Evolutionary conservation across 345 rosid genomes (phyloP).

Genomic region (Carallia pectinifolia): DNA sequence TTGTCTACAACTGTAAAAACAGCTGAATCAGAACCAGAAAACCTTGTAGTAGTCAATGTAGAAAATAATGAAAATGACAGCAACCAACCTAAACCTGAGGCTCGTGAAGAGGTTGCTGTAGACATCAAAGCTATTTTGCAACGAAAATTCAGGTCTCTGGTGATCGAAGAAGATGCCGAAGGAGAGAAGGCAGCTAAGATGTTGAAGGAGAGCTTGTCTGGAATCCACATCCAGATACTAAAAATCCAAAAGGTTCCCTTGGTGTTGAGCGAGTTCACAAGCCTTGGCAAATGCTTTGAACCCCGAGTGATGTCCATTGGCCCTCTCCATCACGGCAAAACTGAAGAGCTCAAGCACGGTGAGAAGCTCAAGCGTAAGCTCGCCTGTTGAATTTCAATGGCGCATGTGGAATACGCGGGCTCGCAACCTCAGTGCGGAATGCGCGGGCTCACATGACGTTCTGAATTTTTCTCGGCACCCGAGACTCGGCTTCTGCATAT

Average conservation of each 20-base stretch:
- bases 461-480: no score
- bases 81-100: no score
- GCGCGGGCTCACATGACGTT: no score
- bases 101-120: not conserved
- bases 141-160: not conserved
- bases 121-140: not conserved
- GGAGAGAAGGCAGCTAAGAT: not conserved
- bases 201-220: no score
- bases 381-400: not conserved
- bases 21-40: no score
- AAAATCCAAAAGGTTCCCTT: conserved; percentile 8
- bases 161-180: not conserved
- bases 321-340: conserved; percentile 22
- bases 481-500: no score
- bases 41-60: no score
- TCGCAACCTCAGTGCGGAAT: no score
- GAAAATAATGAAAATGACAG: no score
- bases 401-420: no score
- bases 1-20: no score
- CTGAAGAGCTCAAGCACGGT: not conserved
- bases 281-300: conserved; percentile 9
- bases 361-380: conserved; percentile 9
- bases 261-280: not conserved
- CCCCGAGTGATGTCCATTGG: conserved; percentile 24
- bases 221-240: no score